phyloP scores from a whole-genome alignment of 176 grass and related monocot species.

The Phoenix roebelenii region DNA sequence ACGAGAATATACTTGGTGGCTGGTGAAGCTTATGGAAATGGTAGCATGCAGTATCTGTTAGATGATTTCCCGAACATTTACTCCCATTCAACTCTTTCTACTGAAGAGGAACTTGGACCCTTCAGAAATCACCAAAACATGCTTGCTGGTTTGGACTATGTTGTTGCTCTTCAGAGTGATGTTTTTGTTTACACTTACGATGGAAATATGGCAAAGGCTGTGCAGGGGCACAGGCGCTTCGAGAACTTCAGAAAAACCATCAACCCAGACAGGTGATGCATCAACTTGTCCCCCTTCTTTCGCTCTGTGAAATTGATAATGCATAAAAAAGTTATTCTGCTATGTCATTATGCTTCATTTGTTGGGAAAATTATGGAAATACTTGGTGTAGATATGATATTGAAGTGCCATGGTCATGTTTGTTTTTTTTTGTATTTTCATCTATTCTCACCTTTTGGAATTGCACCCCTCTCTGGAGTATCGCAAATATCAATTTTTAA shows the following conservation, averaged over 20 bases:
- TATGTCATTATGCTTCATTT: no score
- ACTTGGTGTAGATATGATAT: no score
- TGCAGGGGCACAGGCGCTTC: constrained; percentile 77
- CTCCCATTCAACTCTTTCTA: constrained; percentile 69
- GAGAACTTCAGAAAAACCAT: constrained; percentile 96
- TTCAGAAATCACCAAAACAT: constrained; percentile 94
- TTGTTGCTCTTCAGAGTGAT: constrained; percentile 77
- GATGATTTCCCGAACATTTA: constrained; percentile 81
- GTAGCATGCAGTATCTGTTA: constrained; percentile 61
- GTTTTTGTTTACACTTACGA: constrained; percentile 94
- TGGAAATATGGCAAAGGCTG: constrained; percentile 98
- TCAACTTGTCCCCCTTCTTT: no score
- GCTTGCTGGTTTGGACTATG: constrained; percentile 96
- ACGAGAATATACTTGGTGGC: constrained; percentile 92
- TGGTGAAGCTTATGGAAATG: constrained; percentile 90
- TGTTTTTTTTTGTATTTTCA: no score
- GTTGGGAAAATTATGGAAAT: no score
- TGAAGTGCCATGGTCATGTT: no score
- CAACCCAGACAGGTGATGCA: constrained; percentile 69
- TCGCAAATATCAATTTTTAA: no score
- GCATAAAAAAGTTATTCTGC: no score
- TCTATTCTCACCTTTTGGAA: no score
- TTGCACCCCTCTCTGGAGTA: no score
- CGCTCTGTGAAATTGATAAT: no score
- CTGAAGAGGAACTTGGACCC: constrained; percentile 60